phyloP scores from a whole-genome alignment of 139 green algal genomes.

The Microglena sp. region DNA sequence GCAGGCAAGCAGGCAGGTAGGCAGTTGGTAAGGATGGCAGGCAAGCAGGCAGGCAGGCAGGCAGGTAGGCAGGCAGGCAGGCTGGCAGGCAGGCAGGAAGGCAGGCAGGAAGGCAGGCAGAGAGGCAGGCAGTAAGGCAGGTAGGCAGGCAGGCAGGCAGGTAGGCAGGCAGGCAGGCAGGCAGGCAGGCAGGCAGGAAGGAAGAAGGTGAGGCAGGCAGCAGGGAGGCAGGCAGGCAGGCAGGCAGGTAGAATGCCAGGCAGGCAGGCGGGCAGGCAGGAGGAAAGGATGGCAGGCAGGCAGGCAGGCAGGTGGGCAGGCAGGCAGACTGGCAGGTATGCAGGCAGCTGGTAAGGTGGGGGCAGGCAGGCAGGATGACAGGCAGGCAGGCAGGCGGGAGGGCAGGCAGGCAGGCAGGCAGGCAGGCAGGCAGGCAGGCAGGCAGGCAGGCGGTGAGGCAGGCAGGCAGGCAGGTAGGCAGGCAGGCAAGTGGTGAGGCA shows the following conservation, averaged over 20 bases:
- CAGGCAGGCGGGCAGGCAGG: background rate
- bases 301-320: too few relatives aligned
- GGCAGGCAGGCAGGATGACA: background rate
- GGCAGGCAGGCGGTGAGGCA: too few relatives aligned
- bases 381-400: background rate
- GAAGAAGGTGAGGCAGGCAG: background rate
- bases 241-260: background rate
- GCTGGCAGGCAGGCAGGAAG: background rate
- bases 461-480: too few relatives aligned
- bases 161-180: background rate
- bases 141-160: background rate
- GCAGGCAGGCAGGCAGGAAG: background rate
- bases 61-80: background rate
- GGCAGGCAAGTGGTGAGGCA: too few relatives aligned
- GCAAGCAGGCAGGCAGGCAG: constrained; percentile 3
- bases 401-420: constrained; percentile 4
- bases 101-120: background rate
- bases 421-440: too few relatives aligned
- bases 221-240: constrained; percentile 5
- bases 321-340: too few relatives aligned
- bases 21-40: background rate
- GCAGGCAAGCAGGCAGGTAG: background rate
- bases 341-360: too few relatives aligned
- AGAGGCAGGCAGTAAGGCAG: background rate
- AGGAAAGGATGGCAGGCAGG: background rate